These are phyloP conservation scores for Hebeloma cylindrosporum DNA, from an alignment of 768 basidiomycete genomes.

Conservation along the genomic window DNA sequence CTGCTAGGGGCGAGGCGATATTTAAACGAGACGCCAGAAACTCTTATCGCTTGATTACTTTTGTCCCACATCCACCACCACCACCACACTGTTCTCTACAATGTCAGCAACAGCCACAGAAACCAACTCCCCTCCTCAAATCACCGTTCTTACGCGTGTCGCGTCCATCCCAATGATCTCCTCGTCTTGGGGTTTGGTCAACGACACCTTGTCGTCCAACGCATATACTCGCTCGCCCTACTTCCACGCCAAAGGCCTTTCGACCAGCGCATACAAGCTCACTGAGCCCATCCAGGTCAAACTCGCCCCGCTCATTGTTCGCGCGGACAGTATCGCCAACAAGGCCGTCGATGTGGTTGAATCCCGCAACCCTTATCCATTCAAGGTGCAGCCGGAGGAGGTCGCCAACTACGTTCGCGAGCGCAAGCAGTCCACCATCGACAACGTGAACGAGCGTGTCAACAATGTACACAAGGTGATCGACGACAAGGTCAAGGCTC, in stretches of 20 bases:
- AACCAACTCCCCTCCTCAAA: constrained; percentile 30
- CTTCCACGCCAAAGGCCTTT: constrained; percentile 60
- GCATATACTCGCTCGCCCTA: constrained; percentile 65
- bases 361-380: constrained; percentile 73
- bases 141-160: constrained; percentile 63
- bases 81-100: constrained; percentile 6
- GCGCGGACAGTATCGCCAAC: constrained; percentile 68
- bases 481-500: constrained; percentile 63
- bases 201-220: constrained; percentile 59
- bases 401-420: constrained; percentile 60
- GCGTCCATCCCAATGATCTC: constrained; percentile 74
- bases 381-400: constrained; percentile 72
- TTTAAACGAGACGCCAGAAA: too few relatives aligned
- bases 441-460: constrained; percentile 37
- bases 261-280: constrained; percentile 56
- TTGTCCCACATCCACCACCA: constrained; percentile 3
- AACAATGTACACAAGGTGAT: constrained; percentile 56
- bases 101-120: constrained; percentile 28
- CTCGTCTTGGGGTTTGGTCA: constrained; percentile 59
- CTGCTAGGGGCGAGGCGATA: too few relatives aligned
- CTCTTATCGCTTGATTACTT: constrained; percentile 9
- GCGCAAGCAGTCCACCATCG: constrained; percentile 52
- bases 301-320: constrained; percentile 63
- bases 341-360: constrained; percentile 74
- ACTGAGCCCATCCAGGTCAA: constrained; percentile 66